Base-by-base conservation (phyloP, 345 rosid genomes). In the Cardamine resedifolia region DNA sequence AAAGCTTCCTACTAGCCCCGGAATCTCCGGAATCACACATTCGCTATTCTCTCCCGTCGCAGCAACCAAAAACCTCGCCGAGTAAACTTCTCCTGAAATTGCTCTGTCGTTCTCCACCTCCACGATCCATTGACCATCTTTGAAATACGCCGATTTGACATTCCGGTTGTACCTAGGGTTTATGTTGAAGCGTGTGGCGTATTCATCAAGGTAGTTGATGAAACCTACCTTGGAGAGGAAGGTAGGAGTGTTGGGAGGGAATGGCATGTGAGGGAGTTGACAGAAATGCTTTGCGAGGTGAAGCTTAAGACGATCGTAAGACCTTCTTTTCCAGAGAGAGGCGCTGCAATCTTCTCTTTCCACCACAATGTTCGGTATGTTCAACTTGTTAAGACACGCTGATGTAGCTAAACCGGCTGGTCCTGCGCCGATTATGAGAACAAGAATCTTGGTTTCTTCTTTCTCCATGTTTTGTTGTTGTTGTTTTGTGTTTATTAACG, bases 341-440 rank as follows among this genome's bases (percentile, higher is more conserved):
- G 86, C 87, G 26, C 49, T 81, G n/a, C 84, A 81, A 3, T 84
- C 87, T 38, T 84, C 91, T 71, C 73, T 77, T 66, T 89, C 91
- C 3, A 85, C 30, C 2, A 87, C 76, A 8, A 87, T 41, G 62
- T 83, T 76, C 0, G 87, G 79, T 18, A 85, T 67, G 21, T 57
- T 52, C 1, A 71, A 71, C 10, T 58, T 76, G 58, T 79, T 82
- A 0, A 89, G 78, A 68, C 87, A 89, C 1, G 85, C 87, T 3
- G 87, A 70, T 1, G 88, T 66, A 0, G 88, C 84, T 21, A 87
- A 48, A 44, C 90, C 92, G 5, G 89, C 75, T 34, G 96, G 92
- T 15, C 89, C 92, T 2, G 85, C 86, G 7, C 92, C 90, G 3
- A 85, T 83, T 10, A 85, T 78, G 18, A 82, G 73, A 23, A 79